These are phyloP conservation scores for Cochlearia excelsa DNA, from an alignment of 345 rosid species.

Conservation along the genomic window DNA sequence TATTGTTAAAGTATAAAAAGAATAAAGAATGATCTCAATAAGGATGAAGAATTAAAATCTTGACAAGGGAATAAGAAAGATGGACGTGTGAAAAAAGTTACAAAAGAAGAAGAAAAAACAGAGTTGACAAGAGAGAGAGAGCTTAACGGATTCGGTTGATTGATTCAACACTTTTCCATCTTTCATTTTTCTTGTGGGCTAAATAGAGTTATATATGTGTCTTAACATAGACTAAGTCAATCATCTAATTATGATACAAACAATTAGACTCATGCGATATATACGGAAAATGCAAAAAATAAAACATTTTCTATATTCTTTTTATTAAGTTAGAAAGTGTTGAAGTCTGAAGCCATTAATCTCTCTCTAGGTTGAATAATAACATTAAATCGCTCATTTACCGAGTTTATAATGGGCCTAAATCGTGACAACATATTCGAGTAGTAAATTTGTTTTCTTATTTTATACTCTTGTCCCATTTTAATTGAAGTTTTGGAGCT, in stretches of 20 bases:
- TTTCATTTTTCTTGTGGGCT: slow-evolving; percentile 20
- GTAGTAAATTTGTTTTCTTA: too few relatives aligned
- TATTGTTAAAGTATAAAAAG: background rate
- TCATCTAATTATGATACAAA: slow-evolving; percentile 1
- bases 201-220: slow-evolving; percentile 19
- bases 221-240: slow-evolving; percentile 8
- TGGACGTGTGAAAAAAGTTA: background rate
- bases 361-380: too few relatives aligned
- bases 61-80: background rate
- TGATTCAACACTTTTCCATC: slow-evolving; percentile 22
- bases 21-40: background rate
- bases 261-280: too few relatives aligned
- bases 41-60: background rate
- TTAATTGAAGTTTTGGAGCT: too few relatives aligned
- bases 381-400: too few relatives aligned
- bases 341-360: too few relatives aligned
- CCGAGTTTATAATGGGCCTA: too few relatives aligned
- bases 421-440: too few relatives aligned
- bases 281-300: too few relatives aligned
- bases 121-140: slow-evolving; percentile 1
- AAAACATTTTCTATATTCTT: too few relatives aligned
- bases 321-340: too few relatives aligned
- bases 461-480: too few relatives aligned
- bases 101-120: background rate
- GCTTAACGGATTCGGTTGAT: slow-evolving; percentile 21